phyloP scores from a whole-genome alignment of 148 eudicot species.

The Vaccinium vitisidaea region DNA sequence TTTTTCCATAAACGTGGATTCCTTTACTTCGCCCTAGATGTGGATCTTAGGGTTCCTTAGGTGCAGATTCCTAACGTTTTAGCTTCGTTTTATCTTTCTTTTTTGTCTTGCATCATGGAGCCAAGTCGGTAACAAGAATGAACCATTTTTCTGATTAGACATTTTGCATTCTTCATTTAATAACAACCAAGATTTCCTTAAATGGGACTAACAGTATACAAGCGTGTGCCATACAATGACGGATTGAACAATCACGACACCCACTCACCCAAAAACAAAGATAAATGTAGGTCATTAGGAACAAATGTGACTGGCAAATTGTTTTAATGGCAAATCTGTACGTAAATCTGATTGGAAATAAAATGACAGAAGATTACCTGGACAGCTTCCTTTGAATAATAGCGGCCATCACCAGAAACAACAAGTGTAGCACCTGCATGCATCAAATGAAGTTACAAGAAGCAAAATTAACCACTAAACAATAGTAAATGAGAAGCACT shows the following conservation, averaged over 20 bases:
- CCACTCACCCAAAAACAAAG: neutral
- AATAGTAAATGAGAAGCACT: neutral
- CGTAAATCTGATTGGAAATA: neutral
- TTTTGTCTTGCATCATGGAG: neutral
- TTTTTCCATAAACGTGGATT: neutral
- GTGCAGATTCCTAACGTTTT: neutral
- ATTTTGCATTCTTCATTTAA: neutral
- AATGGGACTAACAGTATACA: neutral
- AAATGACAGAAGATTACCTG: slow-evolving; percentile 50
- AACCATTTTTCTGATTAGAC: neutral
- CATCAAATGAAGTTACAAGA: slow-evolving; percentile 15
- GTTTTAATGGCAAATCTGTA: neutral
- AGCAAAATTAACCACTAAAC: neutral
- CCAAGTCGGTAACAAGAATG: neutral
- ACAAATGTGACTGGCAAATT: slow-evolving; percentile 5
- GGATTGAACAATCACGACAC: neutral
- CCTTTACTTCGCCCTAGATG: neutral
- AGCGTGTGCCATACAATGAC: neutral
- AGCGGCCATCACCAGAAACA: slow-evolving; percentile 99
- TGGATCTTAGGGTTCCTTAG: neutral
- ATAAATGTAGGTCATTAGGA: neutral
- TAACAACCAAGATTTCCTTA: neutral
- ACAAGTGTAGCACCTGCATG: slow-evolving; percentile 86
- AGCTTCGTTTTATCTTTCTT: neutral
- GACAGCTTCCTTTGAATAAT: slow-evolving; percentile 86